Base-by-base conservation (phyloP, 768 basidiomycete species). In the Sistotremastrum niveocremeum region DNA sequence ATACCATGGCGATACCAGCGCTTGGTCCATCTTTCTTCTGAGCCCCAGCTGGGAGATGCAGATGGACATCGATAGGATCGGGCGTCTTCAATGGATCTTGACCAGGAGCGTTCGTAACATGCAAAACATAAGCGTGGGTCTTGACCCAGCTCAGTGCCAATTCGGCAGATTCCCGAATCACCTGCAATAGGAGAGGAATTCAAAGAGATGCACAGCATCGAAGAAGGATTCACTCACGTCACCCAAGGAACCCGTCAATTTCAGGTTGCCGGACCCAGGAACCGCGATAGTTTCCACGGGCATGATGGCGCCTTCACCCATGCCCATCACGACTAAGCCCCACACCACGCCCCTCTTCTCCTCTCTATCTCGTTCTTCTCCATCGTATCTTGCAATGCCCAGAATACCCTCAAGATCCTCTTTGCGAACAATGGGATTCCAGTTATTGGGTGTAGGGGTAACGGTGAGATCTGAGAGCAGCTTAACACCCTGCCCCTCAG, bases 11-110 rank as follows among this genome's bases (percentile, higher is more conserved):
- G 28, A 93, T 71, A 2, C 90, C 90, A 0, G 89, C 90, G 56
- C 84, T 87, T 0, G 90, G 89, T 0, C 91, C 90, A 55, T 94
- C 90, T 65, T 94, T 95, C 72, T 81, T 88, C 61, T 90, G 84
- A 2, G 88, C 84, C 0, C 91, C 93, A 1, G 84, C 74, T 1
- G 91, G 93, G 6, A 94, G 67, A 57, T 95, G 91, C 10, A 91
- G 65, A 55, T 97, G 91, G 7, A 97, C 65, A 56, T 97, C 89
- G 40, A 90, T 74, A 20, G 69, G 62, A 44, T 83, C 73, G 0
- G 79, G 79, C 6, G 77, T 69, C 55, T 83, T 81, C 52, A 94
- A 65, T 10, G 85, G 81, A 55, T 89, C 85, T 34, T 83, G 75
- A 34, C 73, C 65, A 41, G 76, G 73, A 33, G 72, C 67, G 46